A percentile compares a stretch with the other conserved stretches of the same genome.
These are phyloP conservation scores for Breynia disticha DNA, from an alignment of 441 rosid species.

Conservation along the genomic window DNA sequence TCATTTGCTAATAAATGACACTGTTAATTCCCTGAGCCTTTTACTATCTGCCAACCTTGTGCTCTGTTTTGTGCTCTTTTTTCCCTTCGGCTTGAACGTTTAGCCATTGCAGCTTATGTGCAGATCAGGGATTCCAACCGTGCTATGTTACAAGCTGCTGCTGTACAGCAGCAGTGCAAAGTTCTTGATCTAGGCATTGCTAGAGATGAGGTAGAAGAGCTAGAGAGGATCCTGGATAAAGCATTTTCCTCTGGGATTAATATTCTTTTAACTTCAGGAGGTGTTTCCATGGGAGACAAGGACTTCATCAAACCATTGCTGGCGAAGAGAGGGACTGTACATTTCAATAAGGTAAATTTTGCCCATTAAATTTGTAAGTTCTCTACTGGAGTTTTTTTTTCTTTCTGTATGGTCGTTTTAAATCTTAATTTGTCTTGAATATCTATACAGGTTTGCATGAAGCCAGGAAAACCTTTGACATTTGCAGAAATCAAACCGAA, in stretches of 20 bases:
- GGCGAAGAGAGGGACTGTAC: conserved; percentile 57
- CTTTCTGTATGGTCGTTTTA: background rate
- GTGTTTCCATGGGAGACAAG: conserved; percentile 98
- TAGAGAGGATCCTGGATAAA: conserved; percentile 51
- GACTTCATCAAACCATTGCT: conserved; percentile 87
- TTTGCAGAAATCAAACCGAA: conserved; percentile 62
- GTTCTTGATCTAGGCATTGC: conserved; percentile 83
- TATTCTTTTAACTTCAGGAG: conserved; percentile 88
- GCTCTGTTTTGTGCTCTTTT: conserved; percentile 7
- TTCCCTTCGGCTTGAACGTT: background rate
- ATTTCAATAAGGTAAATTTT: conserved; percentile 59
- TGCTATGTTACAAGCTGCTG: conserved; percentile 81
- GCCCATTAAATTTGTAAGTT: background rate
- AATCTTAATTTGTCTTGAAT: conserved; percentile 5
- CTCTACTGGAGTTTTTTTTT: background rate
- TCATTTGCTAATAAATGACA: too few species aligned
- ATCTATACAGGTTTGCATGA: conserved; percentile 67
- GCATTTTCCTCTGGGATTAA: conserved; percentile 56
- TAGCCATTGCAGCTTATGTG: conserved; percentile 18
- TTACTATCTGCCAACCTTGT: background rate
- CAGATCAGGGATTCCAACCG: conserved; percentile 98
- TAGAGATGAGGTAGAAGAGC: conserved; percentile 62
- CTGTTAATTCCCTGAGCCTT: too few species aligned
- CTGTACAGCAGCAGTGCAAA: conserved; percentile 64
- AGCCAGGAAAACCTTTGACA: conserved; percentile 91